Base-by-base conservation (phyloP, 331 rosid species). In the Acacia concinna region DNA sequence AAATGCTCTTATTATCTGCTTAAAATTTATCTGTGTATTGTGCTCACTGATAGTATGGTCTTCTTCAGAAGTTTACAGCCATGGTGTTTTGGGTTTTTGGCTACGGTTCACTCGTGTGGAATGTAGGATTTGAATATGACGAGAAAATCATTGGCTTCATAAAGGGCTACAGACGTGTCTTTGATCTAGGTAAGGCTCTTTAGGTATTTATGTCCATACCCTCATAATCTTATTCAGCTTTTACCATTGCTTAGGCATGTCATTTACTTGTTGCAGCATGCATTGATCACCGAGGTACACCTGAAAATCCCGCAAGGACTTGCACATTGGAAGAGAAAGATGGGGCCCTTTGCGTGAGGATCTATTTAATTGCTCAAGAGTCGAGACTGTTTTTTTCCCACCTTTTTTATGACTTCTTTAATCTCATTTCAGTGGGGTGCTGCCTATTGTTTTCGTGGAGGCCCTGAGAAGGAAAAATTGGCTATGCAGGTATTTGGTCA, bases 71-170 rank as follows among this genome's bases (percentile, higher is more conserved):
- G 59, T 76, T 13, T 28, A 27, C 66, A 82, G 60, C 79, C 79
- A 96, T 96, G 99, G 97, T 91, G 32, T 92, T 96, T 83, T 96
- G 99, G 99, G 85, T 96, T 66, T 96, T 96, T 73, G 98, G 99
- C 84, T 96, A 96, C 52, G 99, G 99, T 75, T 96, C 99, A 56
- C 90, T 96, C 38, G 97, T 88, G 68, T 96, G 99, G 99, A 96
- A 93, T 87, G 97, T 97, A 0, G 99, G 98, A 14, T 96, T 96
- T 32, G 90, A 96, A 2, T 96, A 83, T 7, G 93, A 93, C 56
- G 97, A 96, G 85, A 96, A 88, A 74, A 71, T 91, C 47, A 60
- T 91, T 3, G 99, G 99, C 44, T 96, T 43, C 82, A 96, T 96
- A 25, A 93, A 89, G 88, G 97, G 91, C 60, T 91, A 96, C 83